Evolutionary conservation across 2,329 filamentous ascomycete genomes (phyloP).

Genomic region (Albifimbria verrucaria): DNA sequence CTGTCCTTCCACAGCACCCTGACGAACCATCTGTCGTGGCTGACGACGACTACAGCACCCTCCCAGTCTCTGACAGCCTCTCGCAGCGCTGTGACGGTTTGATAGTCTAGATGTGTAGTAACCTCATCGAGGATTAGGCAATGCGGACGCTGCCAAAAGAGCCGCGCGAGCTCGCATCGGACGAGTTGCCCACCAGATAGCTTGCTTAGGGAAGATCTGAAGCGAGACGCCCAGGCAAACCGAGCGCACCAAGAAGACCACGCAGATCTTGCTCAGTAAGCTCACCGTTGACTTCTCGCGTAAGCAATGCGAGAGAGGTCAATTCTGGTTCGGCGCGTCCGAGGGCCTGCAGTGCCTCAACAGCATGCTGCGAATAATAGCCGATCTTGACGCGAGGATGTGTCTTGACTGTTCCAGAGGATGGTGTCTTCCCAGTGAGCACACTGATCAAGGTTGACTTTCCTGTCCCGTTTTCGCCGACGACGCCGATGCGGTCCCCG

Average conservation of each 20-base stretch:
- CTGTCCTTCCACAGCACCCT: slow-evolving; percentile 34
- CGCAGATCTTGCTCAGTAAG: slow-evolving; percentile 67
- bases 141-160: slow-evolving; percentile 68
- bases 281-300: slow-evolving; percentile 46
- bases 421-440: slow-evolving; percentile 60
- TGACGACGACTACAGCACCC: slow-evolving; percentile 73
- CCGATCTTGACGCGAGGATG: slow-evolving; percentile 70
- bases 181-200: slow-evolving; percentile 80
- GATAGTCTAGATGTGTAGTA: slow-evolving; percentile 80
- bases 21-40: slow-evolving; percentile 81
- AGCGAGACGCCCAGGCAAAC: slow-evolving; percentile 65
- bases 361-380: slow-evolving; percentile 78
- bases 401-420: slow-evolving; percentile 56
- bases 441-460: slow-evolving; percentile 77
- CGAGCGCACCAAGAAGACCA: slow-evolving; percentile 63
- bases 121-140: slow-evolving; percentile 76
- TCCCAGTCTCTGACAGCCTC: slow-evolving; percentile 64
- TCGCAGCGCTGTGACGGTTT: slow-evolving; percentile 71
- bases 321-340: slow-evolving; percentile 47
- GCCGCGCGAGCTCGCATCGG: slow-evolving; percentile 59
- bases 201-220: slow-evolving; percentile 68
- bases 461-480: slow-evolving; percentile 77
- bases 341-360: slow-evolving; percentile 62
- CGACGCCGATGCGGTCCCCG: slow-evolving; percentile 70
- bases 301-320: slow-evolving; percentile 64